phyloP scores from a whole-genome alignment of 129 eudicot genomes.

The Centrapalus pauciflorus region DNA sequence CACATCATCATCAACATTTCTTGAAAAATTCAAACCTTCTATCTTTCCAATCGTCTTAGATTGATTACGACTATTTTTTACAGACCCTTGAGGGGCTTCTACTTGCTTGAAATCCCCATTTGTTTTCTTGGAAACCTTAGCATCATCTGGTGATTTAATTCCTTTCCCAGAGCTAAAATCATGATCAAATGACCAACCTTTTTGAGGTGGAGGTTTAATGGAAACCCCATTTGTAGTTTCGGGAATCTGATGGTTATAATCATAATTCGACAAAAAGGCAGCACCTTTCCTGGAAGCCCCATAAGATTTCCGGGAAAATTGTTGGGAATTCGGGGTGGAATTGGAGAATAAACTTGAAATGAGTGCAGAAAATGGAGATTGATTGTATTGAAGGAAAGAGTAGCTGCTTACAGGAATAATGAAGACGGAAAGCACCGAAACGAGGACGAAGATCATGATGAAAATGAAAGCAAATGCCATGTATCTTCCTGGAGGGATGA shows the following conservation, averaged over 20 bases:
- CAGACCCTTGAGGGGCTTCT: neutral
- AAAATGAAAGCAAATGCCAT: conserved; percentile 10
- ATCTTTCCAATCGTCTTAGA: neutral
- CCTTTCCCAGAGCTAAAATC: neutral
- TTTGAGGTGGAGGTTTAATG: neutral
- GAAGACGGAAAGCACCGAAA: conserved; percentile 16
- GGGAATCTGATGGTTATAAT: conserved; percentile 1
- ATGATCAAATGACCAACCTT: neutral
- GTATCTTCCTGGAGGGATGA: conserved; percentile 17
- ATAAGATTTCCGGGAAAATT: conserved; percentile 15
- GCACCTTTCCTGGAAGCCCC: neutral
- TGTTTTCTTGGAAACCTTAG: neutral
- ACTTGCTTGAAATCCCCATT: neutral
- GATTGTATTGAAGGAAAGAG: conserved; percentile 8
- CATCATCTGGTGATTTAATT: neutral
- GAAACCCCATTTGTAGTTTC: neutral
- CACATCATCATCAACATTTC: neutral
- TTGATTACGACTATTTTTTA: neutral
- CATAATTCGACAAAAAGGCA: neutral
- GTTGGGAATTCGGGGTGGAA: conserved; percentile 21
- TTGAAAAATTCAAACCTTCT: neutral
- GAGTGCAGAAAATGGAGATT: neutral
- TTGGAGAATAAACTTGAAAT: neutral
- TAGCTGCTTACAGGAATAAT: neutral
- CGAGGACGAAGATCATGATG: conserved; percentile 15